Evolutionary conservation across 805 yeast species (phyloP).

Genomic region (Myxozyma nipponensis): DNA sequence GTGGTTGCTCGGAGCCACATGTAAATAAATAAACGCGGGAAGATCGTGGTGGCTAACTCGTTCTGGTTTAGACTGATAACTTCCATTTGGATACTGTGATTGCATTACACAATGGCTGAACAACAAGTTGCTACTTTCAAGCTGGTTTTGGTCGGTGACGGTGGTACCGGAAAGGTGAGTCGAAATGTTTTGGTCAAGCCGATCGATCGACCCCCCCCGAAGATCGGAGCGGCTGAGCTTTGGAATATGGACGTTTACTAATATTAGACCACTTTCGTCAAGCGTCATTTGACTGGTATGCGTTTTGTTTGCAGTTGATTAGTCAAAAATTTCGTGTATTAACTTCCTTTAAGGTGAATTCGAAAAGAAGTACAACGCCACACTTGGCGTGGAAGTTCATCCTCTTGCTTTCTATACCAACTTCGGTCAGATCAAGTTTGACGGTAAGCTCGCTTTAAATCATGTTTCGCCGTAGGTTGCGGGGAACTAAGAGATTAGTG

Average conservation of each 20-base stretch:
- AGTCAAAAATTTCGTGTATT: no score
- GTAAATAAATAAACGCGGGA: no score
- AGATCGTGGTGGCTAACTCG: no score
- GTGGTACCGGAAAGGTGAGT: conserved; percentile 97
- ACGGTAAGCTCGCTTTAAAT: conserved; percentile 38
- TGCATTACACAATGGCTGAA: conserved; percentile 21
- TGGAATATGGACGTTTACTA: no score
- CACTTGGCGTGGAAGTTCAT: conserved; percentile 99
- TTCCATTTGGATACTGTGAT: no score
- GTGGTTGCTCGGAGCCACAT: no score
- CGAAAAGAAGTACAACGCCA: conserved; percentile 98
- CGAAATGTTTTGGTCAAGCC: background rate
- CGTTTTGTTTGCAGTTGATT: background rate
- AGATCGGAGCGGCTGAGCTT: background rate
- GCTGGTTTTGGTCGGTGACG: conserved; percentile 98
- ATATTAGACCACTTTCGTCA: conserved; percentile 87
- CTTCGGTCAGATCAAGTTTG: conserved; percentile 97
- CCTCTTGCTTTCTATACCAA: conserved; percentile 97
- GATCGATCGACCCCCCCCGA: background rate
- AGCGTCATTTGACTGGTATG: conserved; percentile 85
- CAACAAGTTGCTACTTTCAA: conserved; percentile 84
- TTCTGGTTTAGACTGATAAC: no score
- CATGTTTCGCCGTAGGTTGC: background rate
- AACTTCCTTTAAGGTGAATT: no score
- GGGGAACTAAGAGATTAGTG: no score